Percentiles rank a stretch among this genome's conserved stretches.
phyloP scores from a whole-genome alignment of 768 basidiomycete genomes.

The Hericium erinaceus region DNA sequence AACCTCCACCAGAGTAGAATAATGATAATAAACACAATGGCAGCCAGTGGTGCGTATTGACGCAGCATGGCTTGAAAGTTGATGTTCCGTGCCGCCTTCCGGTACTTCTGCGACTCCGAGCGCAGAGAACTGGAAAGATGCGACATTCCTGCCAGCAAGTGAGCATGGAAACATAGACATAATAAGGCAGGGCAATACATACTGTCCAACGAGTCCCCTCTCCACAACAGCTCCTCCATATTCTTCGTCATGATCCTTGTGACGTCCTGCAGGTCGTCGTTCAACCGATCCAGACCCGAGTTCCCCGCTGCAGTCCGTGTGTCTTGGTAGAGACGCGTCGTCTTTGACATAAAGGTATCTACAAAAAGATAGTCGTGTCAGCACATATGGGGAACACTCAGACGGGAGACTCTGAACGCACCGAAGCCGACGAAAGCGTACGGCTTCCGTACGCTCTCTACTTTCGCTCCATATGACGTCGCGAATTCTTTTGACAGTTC shows the following conservation, averaged over 20 bases:
- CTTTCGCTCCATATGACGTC: conserved; percentile 85
- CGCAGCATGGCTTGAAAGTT: conserved; percentile 90
- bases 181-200: conserved; percentile 21
- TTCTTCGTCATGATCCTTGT: conserved; percentile 99
- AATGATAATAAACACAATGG: conserved; percentile 69
- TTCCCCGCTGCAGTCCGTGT: conserved; percentile 70
- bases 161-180: background rate
- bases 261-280: conserved; percentile 95
- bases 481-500: conserved; percentile 96
- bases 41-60: conserved; percentile 91
- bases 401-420: conserved; percentile 28
- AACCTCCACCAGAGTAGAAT: conserved; percentile 77
- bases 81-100: conserved; percentile 90
- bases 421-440: conserved; percentile 99
- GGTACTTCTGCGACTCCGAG: conserved; percentile 95
- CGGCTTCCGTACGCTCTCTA: conserved; percentile 88
- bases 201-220: conserved; percentile 96
- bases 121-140: conserved; percentile 89
- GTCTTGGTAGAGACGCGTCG: conserved; percentile 89
- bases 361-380: conserved; percentile 3
- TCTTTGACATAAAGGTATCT: conserved; percentile 99
- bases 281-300: conserved; percentile 75
- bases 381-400: background rate
- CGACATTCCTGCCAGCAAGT: conserved; percentile 75
- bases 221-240: conserved; percentile 98